Evolutionary conservation across 495 filamentous ascomycete genomes (phyloP), one percentile per base, ranked within the genome.

Genomic region (Penicillium coffeae): DNA sequence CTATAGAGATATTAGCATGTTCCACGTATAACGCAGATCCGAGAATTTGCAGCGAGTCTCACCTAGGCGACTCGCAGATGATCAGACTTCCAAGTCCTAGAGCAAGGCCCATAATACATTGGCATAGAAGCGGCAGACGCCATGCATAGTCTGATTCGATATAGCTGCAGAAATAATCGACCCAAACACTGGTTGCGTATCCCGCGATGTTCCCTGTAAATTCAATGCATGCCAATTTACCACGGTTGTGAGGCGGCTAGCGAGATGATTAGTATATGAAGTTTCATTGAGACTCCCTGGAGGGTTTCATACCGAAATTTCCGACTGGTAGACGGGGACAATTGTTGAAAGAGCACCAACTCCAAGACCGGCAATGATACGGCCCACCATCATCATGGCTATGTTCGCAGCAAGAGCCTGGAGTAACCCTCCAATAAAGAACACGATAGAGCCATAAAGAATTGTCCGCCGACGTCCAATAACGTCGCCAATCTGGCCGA

Each of bases 171-270:
- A 91, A 89, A 64, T 97, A 98, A 70, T 97, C 93, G 1, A 97
- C 91, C 93, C 93, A 98, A 8, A 98, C 93, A 54, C 90, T 96
- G 40, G 89, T 87, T 39, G 90, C 88, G 66, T 98, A 98, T 19
- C 93, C 93, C 53, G 85, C 81, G 51, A 98, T 94, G 65, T 98
- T 98, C 22, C 93, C 93, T 0, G 94, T 89, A 60, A 98, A 98
- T 64, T 97, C 94, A 49, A 98, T 96, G 68, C 93, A 98, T 10
- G 93, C 93, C 48, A 97, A 76, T 68, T 92, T 91, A 14, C 94
- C 94, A 45, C 94, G 78, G 64, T 95, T 97, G 54, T 98, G 94
- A 12, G 93, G 89, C 44, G 93, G 93, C 42, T 92, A 38, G 3
- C 27, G 33, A 3, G 12, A 36, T 41, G 27, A 52, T 34, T 30